Percentiles rank a stretch among this genome's conserved stretches.
These are phyloP conservation scores for Forsythia viridissima DNA, from an alignment of 257 asterid genomes.

Conservation along the genomic window DNA sequence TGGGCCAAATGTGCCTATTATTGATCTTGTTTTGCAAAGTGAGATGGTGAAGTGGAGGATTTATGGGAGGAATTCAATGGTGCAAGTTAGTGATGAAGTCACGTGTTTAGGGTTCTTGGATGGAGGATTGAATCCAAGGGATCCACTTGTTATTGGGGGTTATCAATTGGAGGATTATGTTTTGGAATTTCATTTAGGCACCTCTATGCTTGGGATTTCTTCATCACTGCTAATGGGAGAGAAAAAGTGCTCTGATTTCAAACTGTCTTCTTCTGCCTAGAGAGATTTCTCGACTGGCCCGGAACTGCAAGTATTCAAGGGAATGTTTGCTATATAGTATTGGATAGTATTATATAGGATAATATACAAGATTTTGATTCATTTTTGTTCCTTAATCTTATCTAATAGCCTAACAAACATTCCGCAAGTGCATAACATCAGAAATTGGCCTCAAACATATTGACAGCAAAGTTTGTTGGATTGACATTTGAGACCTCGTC, in stretches of 20 bases:
- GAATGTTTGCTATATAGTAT: background rate
- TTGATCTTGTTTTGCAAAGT: conserved; percentile 81
- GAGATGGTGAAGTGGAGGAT: conserved; percentile 87
- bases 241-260: conserved; percentile 50
- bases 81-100: conserved; percentile 52
- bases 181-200: conserved; percentile 70
- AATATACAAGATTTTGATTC: background rate
- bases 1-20: conserved; percentile 48
- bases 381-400: background rate
- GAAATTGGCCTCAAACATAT: too few species aligned
- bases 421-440: too few species aligned
- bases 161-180: conserved; percentile 72
- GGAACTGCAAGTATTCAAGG: background rate
- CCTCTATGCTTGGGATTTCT: conserved; percentile 80
- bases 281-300: conserved; percentile 17
- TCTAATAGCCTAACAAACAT: background rate
- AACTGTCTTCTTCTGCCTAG: background rate
- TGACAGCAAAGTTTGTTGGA: background rate
- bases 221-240: conserved; percentile 41
- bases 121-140: conserved; percentile 58
- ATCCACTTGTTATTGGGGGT: conserved; percentile 70
- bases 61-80: conserved; percentile 65
- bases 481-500: background rate
- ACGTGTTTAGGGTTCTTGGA: conserved; percentile 86
- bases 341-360: background rate